Conservation (phyloP, 352 stramenopile species). For the Phytopythium cucurbitacearum region DNA sequence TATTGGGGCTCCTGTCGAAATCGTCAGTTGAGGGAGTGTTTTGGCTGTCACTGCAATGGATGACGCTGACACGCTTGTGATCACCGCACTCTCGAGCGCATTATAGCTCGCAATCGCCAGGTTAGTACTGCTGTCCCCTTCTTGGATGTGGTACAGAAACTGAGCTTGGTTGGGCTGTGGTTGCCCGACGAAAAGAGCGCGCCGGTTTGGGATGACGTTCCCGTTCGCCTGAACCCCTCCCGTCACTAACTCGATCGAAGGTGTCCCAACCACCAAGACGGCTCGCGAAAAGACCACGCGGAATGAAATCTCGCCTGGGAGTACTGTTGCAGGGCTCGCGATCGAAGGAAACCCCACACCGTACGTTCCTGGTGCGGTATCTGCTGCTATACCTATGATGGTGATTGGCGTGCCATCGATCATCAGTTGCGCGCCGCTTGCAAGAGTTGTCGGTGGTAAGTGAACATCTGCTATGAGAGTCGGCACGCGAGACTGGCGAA, state of each 20-base stretch:
- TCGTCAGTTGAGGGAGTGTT: constrained; percentile 26
- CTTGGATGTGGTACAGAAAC: constrained; percentile 63
- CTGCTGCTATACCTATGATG: constrained; percentile 39
- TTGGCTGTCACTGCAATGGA: constrained; percentile 23
- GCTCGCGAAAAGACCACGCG: constrained; percentile 54
- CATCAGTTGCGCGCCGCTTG: constrained; percentile 23
- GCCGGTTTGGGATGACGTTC: constrained; percentile 33
- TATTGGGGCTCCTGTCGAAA: constrained; percentile 26
- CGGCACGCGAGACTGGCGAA: constrained; percentile 27
- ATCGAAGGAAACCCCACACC: constrained; percentile 52
- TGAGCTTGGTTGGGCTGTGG: constrained; percentile 36
- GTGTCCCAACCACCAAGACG: constrained; percentile 37
- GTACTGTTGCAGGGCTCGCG: constrained; percentile 42
- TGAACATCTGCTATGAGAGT: constrained; percentile 23
- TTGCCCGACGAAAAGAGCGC: constrained; percentile 41
- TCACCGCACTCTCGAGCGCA: constrained; percentile 28
- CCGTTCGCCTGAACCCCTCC: constrained; percentile 47
- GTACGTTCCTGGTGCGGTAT: constrained; percentile 47
- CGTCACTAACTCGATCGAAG: constrained; percentile 52
- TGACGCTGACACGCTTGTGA: constrained; percentile 48
- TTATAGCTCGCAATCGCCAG: constrained; percentile 45
- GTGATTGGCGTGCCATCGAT: constrained; percentile 41
- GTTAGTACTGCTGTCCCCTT: constrained; percentile 48
- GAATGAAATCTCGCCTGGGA: constrained; percentile 67
- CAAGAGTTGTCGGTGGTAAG: constrained; percentile 32